Evolutionary conservation across 345 rosid genomes (phyloP).

Genomic region (Populus nigra): DNA sequence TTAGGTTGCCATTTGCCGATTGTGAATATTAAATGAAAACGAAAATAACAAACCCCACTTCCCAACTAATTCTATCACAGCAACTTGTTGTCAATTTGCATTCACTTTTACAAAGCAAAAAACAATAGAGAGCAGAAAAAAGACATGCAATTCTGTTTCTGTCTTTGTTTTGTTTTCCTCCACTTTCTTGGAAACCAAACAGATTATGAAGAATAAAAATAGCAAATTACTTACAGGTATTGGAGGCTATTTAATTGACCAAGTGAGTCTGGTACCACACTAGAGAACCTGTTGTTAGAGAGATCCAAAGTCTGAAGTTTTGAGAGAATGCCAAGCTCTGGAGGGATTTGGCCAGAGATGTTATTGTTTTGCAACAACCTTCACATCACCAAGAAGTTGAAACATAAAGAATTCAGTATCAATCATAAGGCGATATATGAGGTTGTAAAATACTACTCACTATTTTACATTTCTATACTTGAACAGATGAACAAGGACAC

Average conservation of each 20-base stretch:
- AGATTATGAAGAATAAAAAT: background rate
- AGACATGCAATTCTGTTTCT: background rate
- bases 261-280: slow-evolving; percentile 55
- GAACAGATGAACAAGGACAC: background rate
- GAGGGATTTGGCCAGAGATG: slow-evolving; percentile 77
- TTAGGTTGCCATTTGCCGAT: background rate
- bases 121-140: slow-evolving; percentile 2
- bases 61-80: background rate
- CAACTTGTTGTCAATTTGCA: background rate
- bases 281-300: slow-evolving; percentile 69
- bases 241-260: slow-evolving; percentile 55
- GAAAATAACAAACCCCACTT: background rate
- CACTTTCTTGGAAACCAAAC: slow-evolving; percentile 25
- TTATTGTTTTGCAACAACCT: slow-evolving; percentile 92
- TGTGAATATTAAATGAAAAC: background rate
- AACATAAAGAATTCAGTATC: slow-evolving; percentile 4
- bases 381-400: slow-evolving; percentile 24
- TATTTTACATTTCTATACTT: background rate
- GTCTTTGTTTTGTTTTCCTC: background rate
- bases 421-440: background rate
- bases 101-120: background rate
- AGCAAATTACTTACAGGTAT: slow-evolving; percentile 59
- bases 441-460: background rate
- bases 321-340: slow-evolving; percentile 59
- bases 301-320: slow-evolving; percentile 81